phyloP scores from a whole-genome alignment of 2,329 filamentous ascomycete species.

The Cladosporium sp. region DNA sequence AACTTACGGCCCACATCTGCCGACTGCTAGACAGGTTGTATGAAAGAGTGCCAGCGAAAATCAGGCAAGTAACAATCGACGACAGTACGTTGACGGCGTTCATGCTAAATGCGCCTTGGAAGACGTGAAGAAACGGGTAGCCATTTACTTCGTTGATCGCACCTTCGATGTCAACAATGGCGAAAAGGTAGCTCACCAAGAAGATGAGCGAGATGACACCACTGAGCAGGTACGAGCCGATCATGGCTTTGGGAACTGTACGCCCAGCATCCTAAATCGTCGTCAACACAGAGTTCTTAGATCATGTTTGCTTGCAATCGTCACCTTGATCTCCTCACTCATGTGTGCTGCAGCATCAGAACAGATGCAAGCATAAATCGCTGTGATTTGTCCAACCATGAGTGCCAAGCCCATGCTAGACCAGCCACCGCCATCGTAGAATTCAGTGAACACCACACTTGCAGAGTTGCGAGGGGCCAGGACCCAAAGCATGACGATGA shows the following conservation, averaged over 20 bases:
- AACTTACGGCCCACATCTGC: constrained; percentile 9
- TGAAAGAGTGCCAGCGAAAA: constrained; percentile 18
- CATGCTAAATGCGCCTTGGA: constrained; percentile 29
- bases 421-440: constrained; percentile 37
- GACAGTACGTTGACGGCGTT: constrained; percentile 17
- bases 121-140: constrained; percentile 33
- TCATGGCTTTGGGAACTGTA: constrained; percentile 15
- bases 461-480: constrained; percentile 21
- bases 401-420: constrained; percentile 23
- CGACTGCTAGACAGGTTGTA: constrained; percentile 10
- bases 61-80: constrained; percentile 21
- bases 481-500: constrained; percentile 34
- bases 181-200: constrained; percentile 25
- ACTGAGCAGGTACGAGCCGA: constrained; percentile 15
- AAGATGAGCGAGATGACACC: constrained; percentile 4
- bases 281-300: neutral
- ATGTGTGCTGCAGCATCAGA: constrained; percentile 28
- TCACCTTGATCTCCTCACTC: constrained; percentile 27
- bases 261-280: constrained; percentile 12
- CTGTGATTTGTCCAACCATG: constrained; percentile 30
- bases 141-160: constrained; percentile 24
- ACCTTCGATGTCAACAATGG: constrained; percentile 23
- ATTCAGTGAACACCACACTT: constrained; percentile 31
- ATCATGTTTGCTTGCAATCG: neutral
- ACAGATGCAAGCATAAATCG: constrained; percentile 21